phyloP scores from a whole-genome alignment of 2,329 filamentous ascomycete species.

The Aureobasidium sp. region DNA sequence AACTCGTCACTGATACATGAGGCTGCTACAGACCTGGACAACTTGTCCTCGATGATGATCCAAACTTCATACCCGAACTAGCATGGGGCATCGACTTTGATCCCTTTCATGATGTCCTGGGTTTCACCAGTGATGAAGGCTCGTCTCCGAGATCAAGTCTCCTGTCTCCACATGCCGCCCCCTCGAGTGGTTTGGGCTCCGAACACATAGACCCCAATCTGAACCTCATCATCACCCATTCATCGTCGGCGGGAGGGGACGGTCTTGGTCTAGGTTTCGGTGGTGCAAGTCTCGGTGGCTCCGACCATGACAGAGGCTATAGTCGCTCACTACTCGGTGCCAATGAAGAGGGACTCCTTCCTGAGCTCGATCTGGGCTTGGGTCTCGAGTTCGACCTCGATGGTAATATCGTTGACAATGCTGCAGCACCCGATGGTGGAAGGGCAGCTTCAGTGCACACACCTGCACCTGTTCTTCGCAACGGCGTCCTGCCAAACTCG shows the following conservation, averaged over 20 bases:
- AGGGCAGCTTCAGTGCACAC: neutral
- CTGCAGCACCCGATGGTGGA: neutral
- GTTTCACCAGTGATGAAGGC: constrained; percentile 37
- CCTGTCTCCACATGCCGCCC: constrained; percentile 33
- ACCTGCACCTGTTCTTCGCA: neutral
- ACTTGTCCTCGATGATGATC: constrained; percentile 74
- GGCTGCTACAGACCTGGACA: constrained; percentile 57
- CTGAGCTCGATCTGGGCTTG: constrained; percentile 20
- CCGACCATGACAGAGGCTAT: neutral
- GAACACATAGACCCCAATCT: constrained; percentile 18
- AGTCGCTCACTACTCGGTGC: neutral
- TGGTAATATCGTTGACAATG: constrained; percentile 48
- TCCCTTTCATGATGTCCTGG: constrained; percentile 37
- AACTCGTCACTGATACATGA: constrained; percentile 3
- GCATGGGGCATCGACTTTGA: constrained; percentile 54
- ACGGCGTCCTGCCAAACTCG: neutral
- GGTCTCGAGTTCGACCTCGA: constrained; percentile 50
- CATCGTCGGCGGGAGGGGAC: constrained; percentile 19
- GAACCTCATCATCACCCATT: constrained; percentile 41
- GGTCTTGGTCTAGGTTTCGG: neutral
- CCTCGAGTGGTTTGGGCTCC: constrained; percentile 24
- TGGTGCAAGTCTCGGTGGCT: neutral
- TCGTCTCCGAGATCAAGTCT: constrained; percentile 30
- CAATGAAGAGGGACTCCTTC: constrained; percentile 25
- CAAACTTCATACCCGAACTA: constrained; percentile 65